Conservation (phyloP, 345 rosid genomes). For the Geranium rotundifolium region DNA sequence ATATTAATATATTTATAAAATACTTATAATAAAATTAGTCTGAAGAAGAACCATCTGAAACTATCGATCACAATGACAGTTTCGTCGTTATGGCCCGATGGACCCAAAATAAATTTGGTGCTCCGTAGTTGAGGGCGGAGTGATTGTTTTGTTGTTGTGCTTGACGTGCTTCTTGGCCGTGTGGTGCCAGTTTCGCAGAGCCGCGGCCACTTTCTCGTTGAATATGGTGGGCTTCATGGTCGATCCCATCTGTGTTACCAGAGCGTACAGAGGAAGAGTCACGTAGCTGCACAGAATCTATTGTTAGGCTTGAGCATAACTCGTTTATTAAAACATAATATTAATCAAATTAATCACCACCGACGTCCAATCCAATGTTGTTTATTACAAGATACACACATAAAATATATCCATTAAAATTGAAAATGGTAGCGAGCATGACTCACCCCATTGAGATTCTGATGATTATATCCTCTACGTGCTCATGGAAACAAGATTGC, state of each 20-base stretch:
- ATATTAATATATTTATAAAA: no score
- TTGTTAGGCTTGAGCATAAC: no score
- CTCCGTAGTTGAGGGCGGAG: slow-evolving; percentile 27
- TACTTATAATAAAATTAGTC: no score
- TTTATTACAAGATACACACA: no score
- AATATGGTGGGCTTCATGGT: slow-evolving; percentile 79
- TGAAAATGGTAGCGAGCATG: no score
- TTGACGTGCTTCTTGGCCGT: slow-evolving; percentile 52
- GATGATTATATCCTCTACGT: slow-evolving; percentile 36
- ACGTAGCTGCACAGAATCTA: slow-evolving; percentile 83
- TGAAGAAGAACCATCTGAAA: no score
- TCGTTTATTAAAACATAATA: no score
- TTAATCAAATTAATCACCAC: no score
- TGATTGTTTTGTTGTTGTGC: slow-evolving; percentile 30
- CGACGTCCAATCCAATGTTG: no score
- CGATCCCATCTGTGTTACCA: slow-evolving; percentile 89
- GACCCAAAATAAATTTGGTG: neutral
- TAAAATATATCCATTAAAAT: no score
- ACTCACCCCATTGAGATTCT: slow-evolving; percentile 64
- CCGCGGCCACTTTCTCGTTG: slow-evolving; percentile 55
- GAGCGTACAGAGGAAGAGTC: slow-evolving; percentile 87
- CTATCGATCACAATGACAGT: no score
- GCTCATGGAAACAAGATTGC: slow-evolving; percentile 54
- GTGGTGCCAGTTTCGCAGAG: slow-evolving; percentile 70
- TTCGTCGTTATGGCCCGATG: no score